phyloP scores from a whole-genome alignment of 441 rosid genomes.

The Euphorbia celastroides region DNA sequence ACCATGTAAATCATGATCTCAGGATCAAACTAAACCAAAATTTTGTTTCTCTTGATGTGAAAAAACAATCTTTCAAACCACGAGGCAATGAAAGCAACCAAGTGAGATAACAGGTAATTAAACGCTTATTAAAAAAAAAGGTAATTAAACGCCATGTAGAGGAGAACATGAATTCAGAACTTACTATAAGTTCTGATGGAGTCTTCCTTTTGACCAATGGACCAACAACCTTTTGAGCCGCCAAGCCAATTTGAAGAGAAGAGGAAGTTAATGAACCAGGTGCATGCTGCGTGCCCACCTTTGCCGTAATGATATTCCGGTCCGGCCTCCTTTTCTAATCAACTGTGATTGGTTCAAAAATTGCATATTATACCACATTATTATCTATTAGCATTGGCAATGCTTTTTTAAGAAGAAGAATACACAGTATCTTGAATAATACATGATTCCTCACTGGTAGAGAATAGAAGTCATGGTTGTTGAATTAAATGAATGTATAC shows the following conservation, averaged over 20 bases:
- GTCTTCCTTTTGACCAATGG: constrained; percentile 36
- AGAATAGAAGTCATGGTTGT: neutral
- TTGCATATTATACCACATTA: neutral
- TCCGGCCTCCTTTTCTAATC: constrained; percentile 16
- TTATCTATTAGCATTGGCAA: no score
- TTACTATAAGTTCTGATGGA: constrained; percentile 61
- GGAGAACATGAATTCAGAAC: constrained; percentile 7
- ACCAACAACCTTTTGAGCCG: constrained; percentile 31
- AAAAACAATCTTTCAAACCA: neutral
- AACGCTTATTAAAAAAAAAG: neutral
- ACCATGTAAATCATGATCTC: neutral
- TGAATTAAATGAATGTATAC: neutral
- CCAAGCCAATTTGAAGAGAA: constrained; percentile 46
- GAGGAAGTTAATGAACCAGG: constrained; percentile 37
- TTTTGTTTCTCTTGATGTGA: neutral
- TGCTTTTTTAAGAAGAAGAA: neutral
- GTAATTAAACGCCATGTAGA: neutral
- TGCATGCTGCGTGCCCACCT: constrained; percentile 40
- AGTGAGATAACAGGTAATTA: no score
- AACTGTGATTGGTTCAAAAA: constrained; percentile 6
- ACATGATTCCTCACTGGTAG: neutral
- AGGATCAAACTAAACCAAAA: neutral
- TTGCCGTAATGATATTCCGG: constrained; percentile 43
- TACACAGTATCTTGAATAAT: neutral
- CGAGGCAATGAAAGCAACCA: neutral